Conservation (phyloP, 345 rosid genomes). For the Schrenkiella parvula region DNA sequence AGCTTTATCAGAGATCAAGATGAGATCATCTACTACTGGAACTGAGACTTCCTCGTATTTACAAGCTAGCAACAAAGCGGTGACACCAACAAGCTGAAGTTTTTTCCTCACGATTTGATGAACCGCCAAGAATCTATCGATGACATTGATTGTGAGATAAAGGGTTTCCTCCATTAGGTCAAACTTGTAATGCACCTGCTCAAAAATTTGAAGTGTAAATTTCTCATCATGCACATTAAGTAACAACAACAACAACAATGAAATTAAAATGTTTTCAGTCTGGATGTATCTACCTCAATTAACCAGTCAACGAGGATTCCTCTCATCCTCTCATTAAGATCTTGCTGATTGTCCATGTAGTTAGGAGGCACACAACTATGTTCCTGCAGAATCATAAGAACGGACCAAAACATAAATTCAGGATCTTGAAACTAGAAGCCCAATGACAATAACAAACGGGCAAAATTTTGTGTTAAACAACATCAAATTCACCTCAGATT, state of each 20-base stretch:
- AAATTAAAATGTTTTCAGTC: background rate
- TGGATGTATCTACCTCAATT: constrained; percentile 56
- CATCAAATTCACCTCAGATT: constrained; percentile 2
- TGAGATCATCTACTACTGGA: constrained; percentile 96
- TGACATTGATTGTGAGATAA: constrained; percentile 78
- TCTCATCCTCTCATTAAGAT: constrained; percentile 88
- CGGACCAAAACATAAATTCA: constrained; percentile 1
- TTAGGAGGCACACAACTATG: constrained; percentile 46
- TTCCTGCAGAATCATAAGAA: constrained; percentile 38
- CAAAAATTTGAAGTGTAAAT: background rate
- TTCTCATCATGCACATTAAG: background rate
- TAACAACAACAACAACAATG: background rate
- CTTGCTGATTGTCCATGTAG: constrained; percentile 71
- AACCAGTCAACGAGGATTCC: constrained; percentile 93
- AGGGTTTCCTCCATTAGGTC: constrained; percentile 95
- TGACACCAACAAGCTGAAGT: constrained; percentile 94
- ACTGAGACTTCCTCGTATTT: constrained; percentile 96
- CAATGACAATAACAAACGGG: background rate
- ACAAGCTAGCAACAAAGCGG: constrained; percentile 96
- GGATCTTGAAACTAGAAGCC: background rate
- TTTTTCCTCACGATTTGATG: constrained; percentile 66
- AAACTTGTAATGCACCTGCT: constrained; percentile 96
- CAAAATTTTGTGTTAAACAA: background rate
- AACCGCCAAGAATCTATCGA: constrained; percentile 77
- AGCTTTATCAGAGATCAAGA: constrained; percentile 88